Conservation (phyloP, 306 rosid genomes). For the Begonia masoniana region DNA sequence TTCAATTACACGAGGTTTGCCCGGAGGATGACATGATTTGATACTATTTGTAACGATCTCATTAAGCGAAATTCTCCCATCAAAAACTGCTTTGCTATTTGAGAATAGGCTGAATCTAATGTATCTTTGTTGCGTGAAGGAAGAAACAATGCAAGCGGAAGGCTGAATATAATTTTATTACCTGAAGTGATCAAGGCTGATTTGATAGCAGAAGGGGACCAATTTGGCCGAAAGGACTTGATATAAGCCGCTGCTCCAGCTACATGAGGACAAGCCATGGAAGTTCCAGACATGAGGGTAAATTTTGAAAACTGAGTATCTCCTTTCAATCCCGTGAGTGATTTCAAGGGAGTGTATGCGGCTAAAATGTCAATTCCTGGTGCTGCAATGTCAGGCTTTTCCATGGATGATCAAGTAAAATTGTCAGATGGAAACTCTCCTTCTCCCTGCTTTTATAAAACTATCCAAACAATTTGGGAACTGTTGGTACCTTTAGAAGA, state of each 20-base stretch:
- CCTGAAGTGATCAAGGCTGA: slow-evolving; percentile 81
- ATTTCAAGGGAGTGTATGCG: slow-evolving; percentile 45
- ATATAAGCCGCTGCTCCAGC: slow-evolving; percentile 83
- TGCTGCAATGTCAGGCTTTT: slow-evolving; percentile 86
- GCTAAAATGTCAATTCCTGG: slow-evolving; percentile 80
- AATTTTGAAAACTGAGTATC: slow-evolving; percentile 75
- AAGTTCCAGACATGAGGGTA: slow-evolving; percentile 79
- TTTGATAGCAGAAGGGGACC: slow-evolving; percentile 73
- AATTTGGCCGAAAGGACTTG: slow-evolving; percentile 71
- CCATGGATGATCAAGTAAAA: not conserved
- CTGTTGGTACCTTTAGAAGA: slow-evolving; percentile 52
- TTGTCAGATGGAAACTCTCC: too few relatives aligned
- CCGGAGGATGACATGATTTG: too few relatives aligned
- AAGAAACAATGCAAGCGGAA: too few relatives aligned
- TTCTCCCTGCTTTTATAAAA: too few relatives aligned
- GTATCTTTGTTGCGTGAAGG: too few relatives aligned
- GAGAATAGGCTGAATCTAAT: too few relatives aligned
- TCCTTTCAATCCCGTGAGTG: slow-evolving; percentile 55
- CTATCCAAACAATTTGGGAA: too few relatives aligned
- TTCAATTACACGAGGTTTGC: too few relatives aligned
- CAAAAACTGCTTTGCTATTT: too few relatives aligned
- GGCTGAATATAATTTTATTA: slow-evolving; percentile 2
- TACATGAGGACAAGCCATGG: slow-evolving; percentile 93
- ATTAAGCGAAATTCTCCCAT: too few relatives aligned
- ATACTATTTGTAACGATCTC: too few relatives aligned